Evolutionary conservation across 169 alveolate genomes (phyloP), one percentile per base, ranked within the genome.

Genomic region (Plasmodium berghei): DNA sequence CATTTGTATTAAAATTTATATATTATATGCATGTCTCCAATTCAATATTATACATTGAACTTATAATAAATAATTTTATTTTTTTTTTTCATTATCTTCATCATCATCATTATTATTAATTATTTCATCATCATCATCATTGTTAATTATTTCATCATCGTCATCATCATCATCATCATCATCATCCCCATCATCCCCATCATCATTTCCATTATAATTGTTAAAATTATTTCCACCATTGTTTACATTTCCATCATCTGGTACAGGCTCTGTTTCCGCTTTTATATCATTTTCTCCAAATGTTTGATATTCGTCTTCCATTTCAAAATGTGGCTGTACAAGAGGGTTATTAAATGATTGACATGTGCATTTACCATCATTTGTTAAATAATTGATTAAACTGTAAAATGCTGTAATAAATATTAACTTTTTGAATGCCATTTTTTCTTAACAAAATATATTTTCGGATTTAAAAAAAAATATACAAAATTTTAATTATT

Each of bases 221-320:
- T 20, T 64, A 28, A 5, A 26, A 8, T 40, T 40, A 59, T 64
- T 64, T 16, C 28, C 28, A n/a, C 63, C 63, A 18, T 49, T 63
- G 22, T 77, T 77, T 8, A 24, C 28, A 64, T 77, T 77, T 18
- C 89, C 89, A 69, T 77, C 89, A 45, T 77, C 89, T 0, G 73
- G 56, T 20, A 2, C 18, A 49, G 89, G 42, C 12, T 48, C 72
- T 24, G 77, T 28, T 58, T 24, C 16, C 28, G 70, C 1, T 46
- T 49, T 34, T 3, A 34, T 0, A 34, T 34, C 42, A 4, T 59
- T 22, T n/a, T 42, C 58, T 26, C 80, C 20, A 52, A 16, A 0
- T 34, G 28, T 9, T 0, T 12, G 4, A 22, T 9, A 12, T 42
- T 77, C 73, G 1, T 77, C 77, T 46, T 48, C 52, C 20, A 24